Evolutionary conservation across 306 rosid species (phyloP).

Genomic region (Psophocarpus tetragonolobus): DNA sequence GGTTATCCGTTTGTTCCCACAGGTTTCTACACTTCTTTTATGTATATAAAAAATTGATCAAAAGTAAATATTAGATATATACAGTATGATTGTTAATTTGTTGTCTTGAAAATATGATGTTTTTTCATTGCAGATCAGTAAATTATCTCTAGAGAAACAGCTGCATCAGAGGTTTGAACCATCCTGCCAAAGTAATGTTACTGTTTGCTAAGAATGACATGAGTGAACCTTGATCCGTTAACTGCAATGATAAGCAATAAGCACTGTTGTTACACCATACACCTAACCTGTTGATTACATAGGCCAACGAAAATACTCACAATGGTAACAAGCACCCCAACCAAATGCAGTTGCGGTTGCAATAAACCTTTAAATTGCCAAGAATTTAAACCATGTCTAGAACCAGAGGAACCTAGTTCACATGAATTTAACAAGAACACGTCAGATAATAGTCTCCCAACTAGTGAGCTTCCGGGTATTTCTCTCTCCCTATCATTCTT

Average conservation of each 20-base stretch:
- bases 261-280: conserved; percentile 61
- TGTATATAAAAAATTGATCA: no score
- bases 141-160: conserved; percentile 51
- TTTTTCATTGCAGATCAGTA: no score
- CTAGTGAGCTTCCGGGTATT: background rate
- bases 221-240: conserved; percentile 76
- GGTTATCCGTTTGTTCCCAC: no score
- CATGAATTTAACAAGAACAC: background rate
- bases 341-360: no score
- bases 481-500: background rate
- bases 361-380: no score
- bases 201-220: conserved; percentile 62
- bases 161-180: conserved; percentile 69
- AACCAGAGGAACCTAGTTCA: no score
- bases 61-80: background rate
- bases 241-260: conserved; percentile 57
- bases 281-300: conserved; percentile 78
- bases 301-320: no score
- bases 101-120: no score
- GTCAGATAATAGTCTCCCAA: background rate
- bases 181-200: conserved; percentile 56
- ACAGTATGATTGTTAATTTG: no score
- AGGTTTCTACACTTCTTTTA: no score
- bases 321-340: no score
- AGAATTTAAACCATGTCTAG: no score